phyloP scores from a whole-genome alignment of 257 asterid species.

The Solanum ossicruentum region DNA sequence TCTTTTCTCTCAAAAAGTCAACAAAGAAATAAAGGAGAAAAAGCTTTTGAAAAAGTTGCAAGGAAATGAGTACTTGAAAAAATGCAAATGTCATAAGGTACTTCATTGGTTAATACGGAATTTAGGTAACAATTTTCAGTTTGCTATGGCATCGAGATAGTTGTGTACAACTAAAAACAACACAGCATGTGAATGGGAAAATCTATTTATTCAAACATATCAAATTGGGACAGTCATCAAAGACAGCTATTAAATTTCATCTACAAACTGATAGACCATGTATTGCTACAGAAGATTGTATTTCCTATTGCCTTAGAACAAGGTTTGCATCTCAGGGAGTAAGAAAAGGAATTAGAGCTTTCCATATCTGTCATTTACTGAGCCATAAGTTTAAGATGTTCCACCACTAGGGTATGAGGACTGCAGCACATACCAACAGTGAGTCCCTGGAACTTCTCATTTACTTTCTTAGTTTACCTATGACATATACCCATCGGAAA shows the following conservation, averaged over 20 bases:
- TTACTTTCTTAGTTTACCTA: neutral
- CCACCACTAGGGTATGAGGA: neutral
- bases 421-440: neutral
- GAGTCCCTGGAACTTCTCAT: neutral
- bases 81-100: neutral
- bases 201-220: neutral
- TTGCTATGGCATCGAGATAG: neutral
- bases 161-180: neutral
- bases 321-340: neutral
- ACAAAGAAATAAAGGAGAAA: neutral
- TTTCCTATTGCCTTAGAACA: neutral
- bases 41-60: neutral
- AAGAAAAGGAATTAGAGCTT: neutral
- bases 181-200: neutral
- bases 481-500: neutral
- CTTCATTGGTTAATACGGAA: neutral
- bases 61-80: neutral
- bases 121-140: neutral
- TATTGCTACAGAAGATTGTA: neutral
- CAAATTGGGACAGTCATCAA: neutral
- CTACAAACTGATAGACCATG: neutral
- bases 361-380: neutral
- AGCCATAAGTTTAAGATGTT: neutral
- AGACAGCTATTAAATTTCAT: neutral
- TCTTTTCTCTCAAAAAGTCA: conserved; percentile 1